phyloP scores from a whole-genome alignment of 169 alveolate genomes.

The Babesia bigemina region DNA sequence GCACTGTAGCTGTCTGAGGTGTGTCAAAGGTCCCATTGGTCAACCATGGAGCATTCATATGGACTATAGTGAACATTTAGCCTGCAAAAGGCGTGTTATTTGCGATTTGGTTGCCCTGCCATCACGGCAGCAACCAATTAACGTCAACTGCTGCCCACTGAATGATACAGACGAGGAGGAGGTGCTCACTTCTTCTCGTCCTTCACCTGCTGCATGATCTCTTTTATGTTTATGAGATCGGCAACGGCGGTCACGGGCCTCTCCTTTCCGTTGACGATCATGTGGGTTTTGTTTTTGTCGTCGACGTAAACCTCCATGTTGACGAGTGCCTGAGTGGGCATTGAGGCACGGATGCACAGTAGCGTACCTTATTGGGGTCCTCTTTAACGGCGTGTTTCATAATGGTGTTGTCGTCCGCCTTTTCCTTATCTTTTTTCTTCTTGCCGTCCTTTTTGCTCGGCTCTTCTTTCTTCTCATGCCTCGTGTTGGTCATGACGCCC shows the following conservation, averaged over 20 bases:
- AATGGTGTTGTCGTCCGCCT: conserved; percentile 2
- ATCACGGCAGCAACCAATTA: too few relatives aligned
- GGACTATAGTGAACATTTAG: too few relatives aligned
- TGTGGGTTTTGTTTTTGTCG: conserved; percentile 54
- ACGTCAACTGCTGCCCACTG: too few relatives aligned
- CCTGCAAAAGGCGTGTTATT: too few relatives aligned
- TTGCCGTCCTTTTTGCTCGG: background rate
- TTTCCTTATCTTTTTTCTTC: conserved; percentile 6
- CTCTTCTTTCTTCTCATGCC: background rate
- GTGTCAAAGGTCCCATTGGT: too few relatives aligned
- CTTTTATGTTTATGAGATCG: conserved; percentile 21
- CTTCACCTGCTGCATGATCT: conserved; percentile 22
- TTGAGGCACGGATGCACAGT: background rate
- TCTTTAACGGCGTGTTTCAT: conserved; percentile 61
- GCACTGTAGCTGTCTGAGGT: too few relatives aligned
- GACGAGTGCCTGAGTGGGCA: conserved; percentile 35
- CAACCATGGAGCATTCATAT: too few relatives aligned
- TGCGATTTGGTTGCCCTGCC: too few relatives aligned
- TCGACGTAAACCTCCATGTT: conserved; percentile 65
- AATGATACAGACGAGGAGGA: too few relatives aligned
- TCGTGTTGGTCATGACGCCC: conserved; percentile 41
- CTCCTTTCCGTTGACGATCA: conserved; percentile 65
- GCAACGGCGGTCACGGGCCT: conserved; percentile 45
- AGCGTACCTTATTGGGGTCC: conserved; percentile 19
- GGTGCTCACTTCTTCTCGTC: background rate